Base-by-base conservation (phyloP, 2,329 filamentous ascomycete genomes). In the Fusarium cyanostomum region DNA sequence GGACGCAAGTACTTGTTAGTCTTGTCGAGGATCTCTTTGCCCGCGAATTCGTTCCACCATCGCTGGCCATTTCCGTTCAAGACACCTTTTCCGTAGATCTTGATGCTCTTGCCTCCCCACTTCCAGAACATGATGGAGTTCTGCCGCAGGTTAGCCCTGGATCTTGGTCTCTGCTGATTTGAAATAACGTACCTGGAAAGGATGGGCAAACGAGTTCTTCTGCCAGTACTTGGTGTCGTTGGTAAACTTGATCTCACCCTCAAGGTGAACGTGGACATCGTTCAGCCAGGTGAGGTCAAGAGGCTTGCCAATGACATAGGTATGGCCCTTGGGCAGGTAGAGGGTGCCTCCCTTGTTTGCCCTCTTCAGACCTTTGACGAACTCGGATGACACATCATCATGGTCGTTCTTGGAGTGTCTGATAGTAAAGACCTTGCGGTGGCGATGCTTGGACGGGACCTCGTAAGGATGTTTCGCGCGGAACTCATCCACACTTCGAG, bases 41-140 rank as follows among this genome's bases (percentile, higher is more conserved):
- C 68, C 2, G 65, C 63, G 8, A 70, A 70, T 39, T 70, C 67
- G 21, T 70, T 70, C 68, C 68, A 70, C 68, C 67, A 70, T 11
- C 67, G 46, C 41, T 70, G 67, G 7, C 63, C 67, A 21, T 68
- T 67, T 33, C 65, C 63, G 35, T 68, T 69, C 56, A 70, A 15
- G 13, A 65, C 59, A 6, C 68, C 68, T 6, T 68, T 61, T 13
- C 68, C 68, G 1, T 70, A 70, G 1, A 70, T 62, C 39, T 68
- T 68, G 44, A 68, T 68, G 33, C 54, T 48, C 33, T 66, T 62
- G 9, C 65, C 65, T 26, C 65, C 65, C 65, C 58, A 68, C 39
- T 66, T 68, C 65, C 65, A 68, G 18, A 68, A 68, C 65, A 68
- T 68, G 44, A 70, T 62, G 1, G 68, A 70, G 51, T 70, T 70